Conservation (phyloP, 495 filamentous ascomycete genomes). For the Eremomyces bilateralis region DNA sequence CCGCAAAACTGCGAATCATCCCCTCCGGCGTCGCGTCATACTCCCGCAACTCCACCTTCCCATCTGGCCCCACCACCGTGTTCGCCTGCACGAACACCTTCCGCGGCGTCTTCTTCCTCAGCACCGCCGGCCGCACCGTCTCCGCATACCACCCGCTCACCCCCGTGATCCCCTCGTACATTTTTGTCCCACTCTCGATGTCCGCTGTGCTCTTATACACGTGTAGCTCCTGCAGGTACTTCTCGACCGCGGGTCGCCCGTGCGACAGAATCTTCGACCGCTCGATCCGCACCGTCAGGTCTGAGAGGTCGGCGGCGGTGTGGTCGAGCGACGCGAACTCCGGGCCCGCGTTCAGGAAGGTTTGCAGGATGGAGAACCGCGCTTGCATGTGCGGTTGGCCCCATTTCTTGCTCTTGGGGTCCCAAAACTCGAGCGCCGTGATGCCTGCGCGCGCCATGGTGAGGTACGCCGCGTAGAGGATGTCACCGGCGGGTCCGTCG, state of each 20-base stretch:
- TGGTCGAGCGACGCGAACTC: constrained; percentile 65
- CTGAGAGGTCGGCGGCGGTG: constrained; percentile 51
- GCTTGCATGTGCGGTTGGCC: constrained; percentile 91
- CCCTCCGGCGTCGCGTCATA: constrained; percentile 75
- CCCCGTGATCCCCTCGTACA: constrained; percentile 65
- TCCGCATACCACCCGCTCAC: constrained; percentile 66
- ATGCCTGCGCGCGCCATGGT: constrained; percentile 84
- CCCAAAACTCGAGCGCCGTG: constrained; percentile 68
- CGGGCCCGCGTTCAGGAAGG: constrained; percentile 66
- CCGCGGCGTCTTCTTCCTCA: constrained; percentile 70
- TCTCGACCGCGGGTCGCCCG: constrained; percentile 50
- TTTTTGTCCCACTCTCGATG: constrained; percentile 42
- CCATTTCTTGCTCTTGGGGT: constrained; percentile 74
- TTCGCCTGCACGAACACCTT: constrained; percentile 96
- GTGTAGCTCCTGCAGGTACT: constrained; percentile 81
- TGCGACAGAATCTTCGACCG: constrained; percentile 52
- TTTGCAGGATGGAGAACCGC: constrained; percentile 70
- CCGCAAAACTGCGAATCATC: constrained; percentile 77
- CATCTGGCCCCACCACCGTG: constrained; percentile 46
- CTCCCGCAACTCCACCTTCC: constrained; percentile 59
- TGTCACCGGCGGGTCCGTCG: constrained; percentile 54
- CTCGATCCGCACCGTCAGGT: constrained; percentile 62
- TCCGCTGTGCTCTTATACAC: constrained; percentile 86
- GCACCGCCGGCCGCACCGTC: constrained; percentile 53
- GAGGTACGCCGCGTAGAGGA: constrained; percentile 70